Percentiles rank a stretch among this genome's conserved stretches.
These are phyloP conservation scores for Curvularia lunata DNA, from an alignment of 2,329 filamentous ascomycete species.

Conservation along the genomic window DNA sequence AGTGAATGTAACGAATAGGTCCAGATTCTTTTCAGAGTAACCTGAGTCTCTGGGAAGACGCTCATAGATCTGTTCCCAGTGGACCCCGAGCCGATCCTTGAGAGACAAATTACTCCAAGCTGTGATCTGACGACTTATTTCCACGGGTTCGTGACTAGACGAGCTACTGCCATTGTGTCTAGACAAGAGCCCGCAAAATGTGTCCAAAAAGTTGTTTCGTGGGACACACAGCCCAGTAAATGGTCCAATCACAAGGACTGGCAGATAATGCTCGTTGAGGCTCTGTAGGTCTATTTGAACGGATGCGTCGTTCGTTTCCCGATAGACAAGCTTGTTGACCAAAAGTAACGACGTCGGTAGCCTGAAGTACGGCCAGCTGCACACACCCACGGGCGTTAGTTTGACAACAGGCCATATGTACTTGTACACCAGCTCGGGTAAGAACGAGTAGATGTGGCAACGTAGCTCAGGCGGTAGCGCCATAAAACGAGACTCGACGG, in stretches of 20 bases:
- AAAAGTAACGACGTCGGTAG: neutral
- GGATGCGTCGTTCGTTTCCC: neutral
- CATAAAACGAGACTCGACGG: neutral
- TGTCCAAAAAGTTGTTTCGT: neutral
- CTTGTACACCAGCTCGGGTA: conserved; percentile 1
- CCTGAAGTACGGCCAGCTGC: neutral
- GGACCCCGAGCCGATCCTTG: neutral
- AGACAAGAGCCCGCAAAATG: neutral
- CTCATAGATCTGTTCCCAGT: neutral
- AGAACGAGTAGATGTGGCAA: neutral
- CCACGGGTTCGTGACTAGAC: neutral
- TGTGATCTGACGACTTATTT: neutral
- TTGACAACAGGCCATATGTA: neutral
- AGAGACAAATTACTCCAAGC: neutral
- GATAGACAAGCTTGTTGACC: neutral
- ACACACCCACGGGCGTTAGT: neutral
- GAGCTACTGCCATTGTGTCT: neutral
- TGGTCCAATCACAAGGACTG: neutral
- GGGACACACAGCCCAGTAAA: neutral
- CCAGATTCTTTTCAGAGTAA: neutral
- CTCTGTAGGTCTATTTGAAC: neutral
- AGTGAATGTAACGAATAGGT: neutral
- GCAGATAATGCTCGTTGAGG: neutral
- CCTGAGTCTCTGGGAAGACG: neutral
- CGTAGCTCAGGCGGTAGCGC: neutral